Evolutionary conservation across 2,329 filamentous ascomycete species (phyloP), one percentile per base, ranked within the genome.

Genomic region (Endoconidiophora laricicola): DNA sequence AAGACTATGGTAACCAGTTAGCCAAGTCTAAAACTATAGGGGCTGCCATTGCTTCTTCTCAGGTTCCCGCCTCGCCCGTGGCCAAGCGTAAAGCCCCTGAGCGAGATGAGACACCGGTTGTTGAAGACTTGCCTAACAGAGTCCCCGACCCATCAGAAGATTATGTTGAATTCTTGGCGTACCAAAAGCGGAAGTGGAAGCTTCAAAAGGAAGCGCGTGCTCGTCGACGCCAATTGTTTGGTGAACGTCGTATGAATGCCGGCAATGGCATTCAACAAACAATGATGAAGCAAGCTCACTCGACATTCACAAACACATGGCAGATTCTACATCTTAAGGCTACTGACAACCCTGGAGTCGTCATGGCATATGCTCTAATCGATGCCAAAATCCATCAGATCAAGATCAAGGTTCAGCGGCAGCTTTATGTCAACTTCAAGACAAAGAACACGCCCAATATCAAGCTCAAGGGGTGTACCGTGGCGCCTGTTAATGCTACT

Each of bases 121-220:
- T 81, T 43, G 77, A 74, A 2, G 65, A 74, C 0, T 85, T 96
- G 60, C 87, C 87, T 0, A 93, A 86, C 63, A 46, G 26, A 16
- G 81, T 86, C 24, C 77, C 77, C 22, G 71, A 98, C 12, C 91
- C 91, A 0, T 84, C 79, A 0, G 79, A 91, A 45, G 83, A 98
- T 63, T 99, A 99, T 57, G 69, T 78, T 16, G 86, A 78, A 0
- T 98, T 94, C 70, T 64, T 99, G 48, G 74, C 83, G 60, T 96
- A 96, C 60, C 91, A 98, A 62, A 99, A 99, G 65, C 79, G 88
- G 67, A 98, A 98, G 65, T 99, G 91, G 91, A 95, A 90, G 68
- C 82, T 96, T 37, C 91, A 99, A 62, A 94, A 87, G 60, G 83
- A 94, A 62, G 87, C 90, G 33, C 79, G 91, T 20, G 73, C 81